phyloP scores from a whole-genome alignment of 2,329 filamentous ascomycete species.

The Sarocladium strictum region DNA sequence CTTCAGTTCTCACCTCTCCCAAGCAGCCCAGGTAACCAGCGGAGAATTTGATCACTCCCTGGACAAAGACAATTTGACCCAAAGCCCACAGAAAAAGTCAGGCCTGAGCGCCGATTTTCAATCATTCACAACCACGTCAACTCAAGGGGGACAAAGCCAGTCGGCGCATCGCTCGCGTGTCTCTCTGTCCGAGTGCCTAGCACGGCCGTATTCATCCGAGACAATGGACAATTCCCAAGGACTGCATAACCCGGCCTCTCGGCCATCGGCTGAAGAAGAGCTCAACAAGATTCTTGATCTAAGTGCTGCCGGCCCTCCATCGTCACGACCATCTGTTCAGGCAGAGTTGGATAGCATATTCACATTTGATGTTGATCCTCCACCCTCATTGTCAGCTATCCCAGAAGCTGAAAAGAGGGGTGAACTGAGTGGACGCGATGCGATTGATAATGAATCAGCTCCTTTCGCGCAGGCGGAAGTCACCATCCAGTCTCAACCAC shows the following conservation, averaged over 20 bases:
- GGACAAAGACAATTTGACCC: neutral
- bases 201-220: neutral
- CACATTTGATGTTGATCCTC: neutral
- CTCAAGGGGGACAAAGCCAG: neutral
- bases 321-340: neutral
- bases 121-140: neutral
- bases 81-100: neutral
- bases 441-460: neutral
- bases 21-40: slow-evolving; percentile 2
- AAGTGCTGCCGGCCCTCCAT: neutral
- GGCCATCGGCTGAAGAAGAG: slow-evolving; percentile 11
- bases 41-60: neutral
- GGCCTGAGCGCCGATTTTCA: neutral
- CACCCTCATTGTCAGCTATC: neutral
- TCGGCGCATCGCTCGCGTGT: too few species aligned
- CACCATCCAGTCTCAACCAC: slow-evolving; percentile 2
- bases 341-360: neutral
- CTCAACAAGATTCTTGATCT: slow-evolving; percentile 12
- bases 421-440: neutral
- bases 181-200: too few species aligned
- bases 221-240: neutral
- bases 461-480: neutral
- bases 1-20: neutral
- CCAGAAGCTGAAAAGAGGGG: neutral
- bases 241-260: neutral